Evolutionary conservation across 345 rosid species (phyloP).

Genomic region (Populus davidiana): DNA sequence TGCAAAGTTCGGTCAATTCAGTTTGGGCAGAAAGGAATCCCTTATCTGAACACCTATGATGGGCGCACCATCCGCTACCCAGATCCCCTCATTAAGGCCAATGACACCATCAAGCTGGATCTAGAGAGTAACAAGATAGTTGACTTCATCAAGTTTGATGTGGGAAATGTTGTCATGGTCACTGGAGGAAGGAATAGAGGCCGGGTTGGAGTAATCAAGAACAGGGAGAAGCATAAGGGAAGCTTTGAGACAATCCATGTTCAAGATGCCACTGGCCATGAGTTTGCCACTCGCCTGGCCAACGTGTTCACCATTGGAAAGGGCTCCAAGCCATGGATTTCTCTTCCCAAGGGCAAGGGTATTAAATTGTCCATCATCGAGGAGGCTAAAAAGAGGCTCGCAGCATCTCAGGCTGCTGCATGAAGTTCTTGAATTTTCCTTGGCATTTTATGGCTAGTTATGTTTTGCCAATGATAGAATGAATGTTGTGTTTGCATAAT

Average conservation of each 20-base stretch:
- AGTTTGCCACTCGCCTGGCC: conserved; percentile 83
- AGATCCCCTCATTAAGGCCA: conserved; percentile 81
- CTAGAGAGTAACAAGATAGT: conserved; percentile 66
- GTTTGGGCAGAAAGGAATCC: conserved; percentile 63
- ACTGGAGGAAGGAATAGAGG: conserved; percentile 93
- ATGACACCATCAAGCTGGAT: conserved; percentile 82
- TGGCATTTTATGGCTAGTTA: not conserved
- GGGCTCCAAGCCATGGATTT: conserved; percentile 82
- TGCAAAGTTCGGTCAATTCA: conserved; percentile 43
- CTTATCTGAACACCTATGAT: conserved; percentile 75
- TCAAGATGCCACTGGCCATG: conserved; percentile 70
- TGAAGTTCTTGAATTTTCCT: not conserved
- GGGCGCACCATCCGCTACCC: conserved; percentile 92
- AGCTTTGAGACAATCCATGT: conserved; percentile 78
- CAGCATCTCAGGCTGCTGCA: conserved; percentile 49
- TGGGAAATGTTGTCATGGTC: conserved; percentile 88
- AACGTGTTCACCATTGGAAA: conserved; percentile 79
- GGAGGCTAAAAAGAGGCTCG: conserved; percentile 77
- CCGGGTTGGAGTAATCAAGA: conserved; percentile 77
- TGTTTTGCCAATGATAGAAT: not conserved
- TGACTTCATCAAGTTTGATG: conserved; percentile 82
- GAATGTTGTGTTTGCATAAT: not conserved
- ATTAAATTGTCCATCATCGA: conserved; percentile 73
- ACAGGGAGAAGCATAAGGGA: conserved; percentile 85
- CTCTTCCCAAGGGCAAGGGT: conserved; percentile 33